phyloP scores from a whole-genome alignment of 2,329 filamentous ascomycete species.

The Talaromyces pinophilus region DNA sequence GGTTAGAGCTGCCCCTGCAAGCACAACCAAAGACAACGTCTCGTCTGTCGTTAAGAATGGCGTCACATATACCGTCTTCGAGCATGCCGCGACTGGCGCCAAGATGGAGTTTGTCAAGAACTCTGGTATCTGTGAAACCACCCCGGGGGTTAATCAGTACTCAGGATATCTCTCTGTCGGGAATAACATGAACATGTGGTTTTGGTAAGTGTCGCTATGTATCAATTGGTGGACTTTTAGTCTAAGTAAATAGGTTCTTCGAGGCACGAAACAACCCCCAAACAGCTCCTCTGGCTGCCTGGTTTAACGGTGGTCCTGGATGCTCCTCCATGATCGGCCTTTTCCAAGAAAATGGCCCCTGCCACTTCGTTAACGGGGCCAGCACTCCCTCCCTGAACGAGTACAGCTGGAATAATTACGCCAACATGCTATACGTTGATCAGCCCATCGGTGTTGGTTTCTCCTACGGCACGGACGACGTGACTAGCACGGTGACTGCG shows the following conservation, averaged over 20 bases:
- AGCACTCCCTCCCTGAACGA: constrained; percentile 50
- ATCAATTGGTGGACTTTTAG: constrained; percentile 51
- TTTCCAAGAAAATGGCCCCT: constrained; percentile 49
- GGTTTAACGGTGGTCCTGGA: constrained; percentile 53
- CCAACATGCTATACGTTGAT: constrained; percentile 68
- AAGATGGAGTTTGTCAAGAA: constrained; percentile 54
- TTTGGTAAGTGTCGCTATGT: constrained; percentile 57
- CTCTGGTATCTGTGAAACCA: constrained; percentile 60
- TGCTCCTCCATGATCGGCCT: constrained; percentile 44
- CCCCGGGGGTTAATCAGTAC: constrained; percentile 57
- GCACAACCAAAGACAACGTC: constrained; percentile 42
- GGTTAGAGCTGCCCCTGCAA: background rate
- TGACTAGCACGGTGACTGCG: constrained; percentile 50
- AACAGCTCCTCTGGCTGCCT: constrained; percentile 37
- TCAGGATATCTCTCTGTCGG: constrained; percentile 60
- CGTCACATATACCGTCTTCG: constrained; percentile 49
- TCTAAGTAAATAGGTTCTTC: constrained; percentile 57
- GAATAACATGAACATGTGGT: constrained; percentile 40
- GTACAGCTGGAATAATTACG: constrained; percentile 61
- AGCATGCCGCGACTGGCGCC: constrained; percentile 51
- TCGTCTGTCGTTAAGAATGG: constrained; percentile 40
- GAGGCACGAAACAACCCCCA: constrained; percentile 47
- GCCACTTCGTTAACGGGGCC: constrained; percentile 43
- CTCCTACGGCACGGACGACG: constrained; percentile 50
- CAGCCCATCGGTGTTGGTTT: constrained; percentile 63